Base-by-base conservation (phyloP, 2,329 filamentous ascomycete genomes). In the Trichoderma sp. region DNA sequence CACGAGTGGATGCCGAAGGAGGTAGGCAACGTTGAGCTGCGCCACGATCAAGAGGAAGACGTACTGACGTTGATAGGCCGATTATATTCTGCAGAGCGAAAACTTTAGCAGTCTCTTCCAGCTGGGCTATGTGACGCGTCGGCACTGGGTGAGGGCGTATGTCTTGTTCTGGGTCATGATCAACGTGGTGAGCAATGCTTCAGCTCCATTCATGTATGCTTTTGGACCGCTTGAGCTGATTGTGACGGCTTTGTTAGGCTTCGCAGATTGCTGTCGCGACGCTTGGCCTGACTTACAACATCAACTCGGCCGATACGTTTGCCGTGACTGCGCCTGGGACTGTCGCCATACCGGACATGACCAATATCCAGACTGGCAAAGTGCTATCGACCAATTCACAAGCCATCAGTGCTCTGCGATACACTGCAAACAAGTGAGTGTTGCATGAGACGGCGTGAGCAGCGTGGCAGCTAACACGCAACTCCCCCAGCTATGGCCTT, bases 191-290 rank as follows among this genome's bases (percentile, higher is more conserved):
- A 34, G 73, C 63, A 1, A 26, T 11, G 5, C 7, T 14, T 32
- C 6, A 2, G 5, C 3, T 13, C 1, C 4, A 0, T 28, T n/a
- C 26, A 66, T 1, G 5, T 14, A 13, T 14, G 21, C 5, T n/a
- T 43, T 39, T 18, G 39, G 24, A 14, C 5, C 11, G 5, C 6
- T 43, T n/a, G 2, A 26, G 46, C 39, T 66, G 5, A 66, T 1
- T 6, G 4, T 16, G 21, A 16, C 10, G n/a, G 5, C 14, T 11
- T 2, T 1, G n/a, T 14, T 34, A 82, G 81, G 76, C 75, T 21
- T 78, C 81, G 3, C 82, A 84, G 76, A 74, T 81, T 43, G 81
- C 78, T 3, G 74, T 84, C 8, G 82, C 83, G 0, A 78, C 79
- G 37, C 72, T 84, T 0, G 80, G 79, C 24, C 74, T 84, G 2